Evolutionary conservation across 1,284 basidiomycete genomes (phyloP).

Genomic region (Apiotrichum gracile): DNA sequence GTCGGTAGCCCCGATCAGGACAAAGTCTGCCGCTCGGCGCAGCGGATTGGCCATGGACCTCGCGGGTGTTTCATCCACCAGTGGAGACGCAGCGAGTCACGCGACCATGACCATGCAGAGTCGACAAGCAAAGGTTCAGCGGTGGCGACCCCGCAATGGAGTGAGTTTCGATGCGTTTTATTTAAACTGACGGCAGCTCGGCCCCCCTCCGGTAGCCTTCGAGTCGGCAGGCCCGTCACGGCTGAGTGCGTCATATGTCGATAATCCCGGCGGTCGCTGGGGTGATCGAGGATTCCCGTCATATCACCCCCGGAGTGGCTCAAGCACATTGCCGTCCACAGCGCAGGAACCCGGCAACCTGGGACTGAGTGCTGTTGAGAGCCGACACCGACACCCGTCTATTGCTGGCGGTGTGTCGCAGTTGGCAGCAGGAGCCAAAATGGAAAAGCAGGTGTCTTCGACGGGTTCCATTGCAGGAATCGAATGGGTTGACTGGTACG

Average conservation of each 20-base stretch:
- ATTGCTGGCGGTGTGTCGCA: not conserved
- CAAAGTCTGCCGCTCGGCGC: slow-evolving; percentile 16
- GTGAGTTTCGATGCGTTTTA: slow-evolving; percentile 4
- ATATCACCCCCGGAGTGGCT: not conserved
- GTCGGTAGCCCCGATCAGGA: not conserved
- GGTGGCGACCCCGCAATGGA: slow-evolving; percentile 46
- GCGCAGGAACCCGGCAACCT: not conserved
- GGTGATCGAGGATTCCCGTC: not conserved
- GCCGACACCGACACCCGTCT: too few relatives aligned
- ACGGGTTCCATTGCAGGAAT: slow-evolving; percentile 47
- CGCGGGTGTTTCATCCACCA: slow-evolving; percentile 25
- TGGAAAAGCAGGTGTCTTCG: slow-evolving; percentile 33
- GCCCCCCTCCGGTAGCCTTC: not conserved
- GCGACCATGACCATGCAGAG: slow-evolving; percentile 54
- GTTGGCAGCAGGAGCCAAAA: slow-evolving; percentile 7
- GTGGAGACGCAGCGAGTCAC: slow-evolving; percentile 51
- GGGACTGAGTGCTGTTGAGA: not conserved
- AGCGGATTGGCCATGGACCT: slow-evolving; percentile 32
- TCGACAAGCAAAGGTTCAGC: slow-evolving; percentile 53
- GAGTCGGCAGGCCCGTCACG: not conserved
- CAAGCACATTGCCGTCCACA: not conserved
- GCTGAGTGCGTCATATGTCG: slow-evolving; percentile 13
- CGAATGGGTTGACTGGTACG: slow-evolving; percentile 57
- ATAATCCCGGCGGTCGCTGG: not conserved
- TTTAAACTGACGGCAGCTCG: not conserved